Conservation (phyloP, 139 green algal genomes). For the Volvox africanus region DNA sequence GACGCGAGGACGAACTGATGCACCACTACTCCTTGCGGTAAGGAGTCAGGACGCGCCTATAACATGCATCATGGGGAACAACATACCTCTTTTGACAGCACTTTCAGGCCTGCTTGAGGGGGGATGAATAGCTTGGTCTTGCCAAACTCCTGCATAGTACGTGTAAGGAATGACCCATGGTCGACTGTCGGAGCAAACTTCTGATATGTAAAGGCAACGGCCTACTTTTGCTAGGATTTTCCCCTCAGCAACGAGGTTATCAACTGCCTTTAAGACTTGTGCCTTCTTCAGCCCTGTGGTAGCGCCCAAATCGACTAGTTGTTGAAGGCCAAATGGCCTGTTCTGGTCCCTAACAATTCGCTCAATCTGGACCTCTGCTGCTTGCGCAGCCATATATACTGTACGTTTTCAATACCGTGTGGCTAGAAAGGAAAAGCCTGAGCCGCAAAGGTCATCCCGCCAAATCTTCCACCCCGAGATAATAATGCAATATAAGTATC, state of each 20-base stretch:
- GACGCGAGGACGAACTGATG: background rate
- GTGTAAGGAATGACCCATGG: background rate
- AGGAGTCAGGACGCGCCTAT: background rate
- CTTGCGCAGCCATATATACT: background rate
- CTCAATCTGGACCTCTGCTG: constrained; percentile 11
- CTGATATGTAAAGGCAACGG: background rate
- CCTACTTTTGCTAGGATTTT: constrained; percentile 31
- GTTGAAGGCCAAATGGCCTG: constrained; percentile 27
- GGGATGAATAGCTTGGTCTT: constrained; percentile 88
- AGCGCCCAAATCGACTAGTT: constrained; percentile 25
- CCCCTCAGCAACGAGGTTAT: background rate
- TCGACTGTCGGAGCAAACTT: background rate
- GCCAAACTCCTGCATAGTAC: constrained; percentile 77
- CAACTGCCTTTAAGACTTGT: constrained; percentile 45
- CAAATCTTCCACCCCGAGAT: too few species aligned
- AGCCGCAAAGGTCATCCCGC: too few species aligned
- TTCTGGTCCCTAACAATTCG: constrained; percentile 8
- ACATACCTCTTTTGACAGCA: constrained; percentile 71
- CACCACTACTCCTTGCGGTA: background rate
- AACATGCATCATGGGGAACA: background rate
- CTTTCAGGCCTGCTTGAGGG: constrained; percentile 65
- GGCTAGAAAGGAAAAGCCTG: too few species aligned
- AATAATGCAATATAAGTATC: too few species aligned
- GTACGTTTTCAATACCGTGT: too few species aligned
- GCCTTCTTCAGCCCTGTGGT: constrained; percentile 46